Evolutionary conservation across 495 filamentous ascomycete species (phyloP).

Genomic region (Aspergillus bridgeri): DNA sequence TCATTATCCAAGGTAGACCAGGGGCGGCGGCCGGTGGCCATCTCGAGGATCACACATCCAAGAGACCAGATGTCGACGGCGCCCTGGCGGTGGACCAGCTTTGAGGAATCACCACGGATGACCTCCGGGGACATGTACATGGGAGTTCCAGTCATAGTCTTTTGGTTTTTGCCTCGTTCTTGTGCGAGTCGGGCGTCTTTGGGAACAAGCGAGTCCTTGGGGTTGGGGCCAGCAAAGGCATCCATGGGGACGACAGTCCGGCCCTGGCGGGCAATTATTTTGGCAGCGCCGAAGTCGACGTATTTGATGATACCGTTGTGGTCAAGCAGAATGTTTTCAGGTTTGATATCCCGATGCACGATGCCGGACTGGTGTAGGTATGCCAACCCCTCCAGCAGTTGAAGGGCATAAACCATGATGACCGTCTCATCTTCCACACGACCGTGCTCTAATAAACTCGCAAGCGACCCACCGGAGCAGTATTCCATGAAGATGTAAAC

Average conservation of each 20-base stretch:
- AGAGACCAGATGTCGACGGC: slow-evolving; percentile 98
- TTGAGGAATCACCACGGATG: slow-evolving; percentile 73
- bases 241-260: slow-evolving; percentile 70
- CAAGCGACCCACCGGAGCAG: slow-evolving; percentile 92
- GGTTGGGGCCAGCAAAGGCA: slow-evolving; percentile 44
- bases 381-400: slow-evolving; percentile 91
- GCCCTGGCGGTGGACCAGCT: slow-evolving; percentile 60
- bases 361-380: slow-evolving; percentile 90
- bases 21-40: slow-evolving; percentile 91
- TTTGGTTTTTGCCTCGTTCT: slow-evolving; percentile 61
- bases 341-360: slow-evolving; percentile 96
- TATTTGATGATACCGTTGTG: slow-evolving; percentile 99
- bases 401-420: slow-evolving; percentile 94
- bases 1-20: slow-evolving; percentile 99
- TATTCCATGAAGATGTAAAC: slow-evolving; percentile 99
- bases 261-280: slow-evolving; percentile 92
- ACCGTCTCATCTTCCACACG: slow-evolving; percentile 98
- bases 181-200: slow-evolving; percentile 32
- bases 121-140: slow-evolving; percentile 99
- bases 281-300: slow-evolving; percentile 96
- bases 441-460: slow-evolving; percentile 85
- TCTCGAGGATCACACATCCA: slow-evolving; percentile 94
- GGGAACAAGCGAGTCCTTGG: slow-evolving; percentile 27
- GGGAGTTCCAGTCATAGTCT: slow-evolving; percentile 93
- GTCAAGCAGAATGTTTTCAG: slow-evolving; percentile 96